Base-by-base conservation (phyloP, 2,329 filamentous ascomycete species). In the Magnaporthales sp. region DNA sequence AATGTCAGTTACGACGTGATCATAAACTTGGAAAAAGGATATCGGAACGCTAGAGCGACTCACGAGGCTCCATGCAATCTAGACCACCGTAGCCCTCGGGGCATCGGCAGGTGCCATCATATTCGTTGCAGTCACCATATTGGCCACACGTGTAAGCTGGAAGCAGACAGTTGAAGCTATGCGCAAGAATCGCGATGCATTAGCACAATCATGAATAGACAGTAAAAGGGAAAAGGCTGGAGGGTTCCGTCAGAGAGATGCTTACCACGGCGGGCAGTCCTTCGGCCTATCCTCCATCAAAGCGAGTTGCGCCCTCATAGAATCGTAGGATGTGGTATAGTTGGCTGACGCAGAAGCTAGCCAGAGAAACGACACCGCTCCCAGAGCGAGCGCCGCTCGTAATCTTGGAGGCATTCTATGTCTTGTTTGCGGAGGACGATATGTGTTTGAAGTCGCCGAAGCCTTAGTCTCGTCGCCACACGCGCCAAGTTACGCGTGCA, bases 91-190 rank as follows among this genome's bases (percentile, higher is more conserved):
- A 99, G 46, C 95, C 95, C 22, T 92, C 84, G 9, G 94, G 93
- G 77, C 95, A 99, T 68, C 89, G 86, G 79, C 95, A 99, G 82
- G 96, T 93, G 64, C 95, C 95, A 73, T 92, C 96, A 74, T 88
- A 93, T 73, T 90, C 87, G 77, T 95, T 96, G 78, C 95, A 99
- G 38, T 88, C 84, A 46, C 93, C 91, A 76, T 91, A 99, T 79
- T 99, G 95, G 69, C 91, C 88, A 77, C 95, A 99, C 69, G 88
- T 89, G 77, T 97, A 96, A 69, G 91, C 92, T 30, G 95, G 93
- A 19, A 99, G 86, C 67, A 97, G 91, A 80, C 95, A 99, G 85
- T 99, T 98, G 84, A 99, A 99, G 82, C 95, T 94, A 70, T 72
- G 69, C 82, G 82, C 69, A 77, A 80, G 69, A 80, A 77, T 11